These are phyloP conservation scores for Penstemon barbatus DNA, from an alignment of 257 asterid species.

Conservation along the genomic window DNA sequence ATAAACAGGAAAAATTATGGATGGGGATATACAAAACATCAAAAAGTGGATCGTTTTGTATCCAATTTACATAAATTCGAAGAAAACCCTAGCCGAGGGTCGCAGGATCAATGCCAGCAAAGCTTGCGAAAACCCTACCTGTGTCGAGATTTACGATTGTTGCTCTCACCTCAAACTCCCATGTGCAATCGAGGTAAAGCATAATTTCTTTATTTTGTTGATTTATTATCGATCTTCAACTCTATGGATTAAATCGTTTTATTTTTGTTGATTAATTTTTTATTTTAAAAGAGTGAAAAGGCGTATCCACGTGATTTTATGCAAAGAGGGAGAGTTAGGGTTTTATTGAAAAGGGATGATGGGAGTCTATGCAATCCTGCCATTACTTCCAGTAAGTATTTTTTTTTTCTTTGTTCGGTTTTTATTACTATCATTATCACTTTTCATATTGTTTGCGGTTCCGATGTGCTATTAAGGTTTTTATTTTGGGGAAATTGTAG, in stretches of 20 bases:
- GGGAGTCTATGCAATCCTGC: constrained; percentile 75
- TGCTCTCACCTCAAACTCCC: constrained; percentile 79
- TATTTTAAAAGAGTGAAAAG: constrained; percentile 61
- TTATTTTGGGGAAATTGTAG: neutral
- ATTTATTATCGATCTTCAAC: neutral
- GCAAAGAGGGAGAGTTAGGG: constrained; percentile 97
- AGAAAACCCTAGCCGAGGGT: constrained; percentile 93
- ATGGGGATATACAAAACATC: constrained; percentile 61
- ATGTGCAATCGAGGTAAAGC: constrained; percentile 74
- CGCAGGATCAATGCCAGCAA: constrained; percentile 72
- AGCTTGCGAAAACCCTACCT: constrained; percentile 94
- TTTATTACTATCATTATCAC: neutral
- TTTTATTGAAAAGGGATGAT: constrained; percentile 78
- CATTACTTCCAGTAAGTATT: constrained; percentile 65
- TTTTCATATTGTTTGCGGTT: neutral
- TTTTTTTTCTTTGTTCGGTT: neutral
- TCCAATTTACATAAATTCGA: constrained; percentile 88
- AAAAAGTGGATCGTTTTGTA: constrained; percentile 85
- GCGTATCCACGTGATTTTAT: constrained; percentile 97
- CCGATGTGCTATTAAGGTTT: neutral
- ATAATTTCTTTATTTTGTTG: neutral
- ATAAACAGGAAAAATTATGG: constrained; percentile 49
- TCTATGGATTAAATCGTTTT: neutral
- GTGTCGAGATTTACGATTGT: constrained; percentile 80
- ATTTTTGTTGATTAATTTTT: neutral